Base-by-base conservation (phyloP, 2,329 filamentous ascomycete species). In the Ophiobolus disseminans region DNA sequence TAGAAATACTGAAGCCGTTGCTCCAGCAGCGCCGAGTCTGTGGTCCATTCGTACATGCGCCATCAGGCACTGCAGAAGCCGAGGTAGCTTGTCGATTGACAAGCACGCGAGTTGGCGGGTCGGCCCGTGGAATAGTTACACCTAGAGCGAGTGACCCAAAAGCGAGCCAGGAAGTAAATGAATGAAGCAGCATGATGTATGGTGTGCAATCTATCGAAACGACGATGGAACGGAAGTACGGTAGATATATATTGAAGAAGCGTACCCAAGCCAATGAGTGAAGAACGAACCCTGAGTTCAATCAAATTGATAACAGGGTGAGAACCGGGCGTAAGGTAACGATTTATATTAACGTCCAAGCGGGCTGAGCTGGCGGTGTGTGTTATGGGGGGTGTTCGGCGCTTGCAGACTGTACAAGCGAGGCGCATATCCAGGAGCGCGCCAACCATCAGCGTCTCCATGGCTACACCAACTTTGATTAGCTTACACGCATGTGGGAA, bases 1-100 rank as follows among this genome's bases (percentile, higher is more conserved):
- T 78, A 23, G 72, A 63, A 32, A 78, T 75, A 48, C 70, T 75
- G 65, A 70, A 76, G 34, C 76, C 76, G 45, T 62, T 61, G 23
- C 60, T 67, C 76, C 76, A 79, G 55, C 76, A 79, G 11, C 60
- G 61, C 53, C 76, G 65, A 4, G 73, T 74, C 10, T 55, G 58
- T 22, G 75, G 69, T 6, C 68, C 67, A 51, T 77, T 74, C 9
- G 68, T 76, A 57, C 76, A 78, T 19, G 53, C 57, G n/a, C 66
- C 57, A 39, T 72, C 69, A 26, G 56, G 55, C 21, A 55, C 55
- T 16, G 37, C 39, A 11, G 55, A 50, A 30, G 49, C 45, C 4
- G 57, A 50, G 17, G 56, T 34, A 25, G 51, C 51, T 50, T 70
- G 68, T 44, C 64, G 61, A 40, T 65, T 61, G 16, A 61, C 54